Percentiles rank a stretch among this genome's conserved stretches.
Conservation (phyloP, 495 filamentous ascomycete genomes). For the Lophium mytilinum region DNA sequence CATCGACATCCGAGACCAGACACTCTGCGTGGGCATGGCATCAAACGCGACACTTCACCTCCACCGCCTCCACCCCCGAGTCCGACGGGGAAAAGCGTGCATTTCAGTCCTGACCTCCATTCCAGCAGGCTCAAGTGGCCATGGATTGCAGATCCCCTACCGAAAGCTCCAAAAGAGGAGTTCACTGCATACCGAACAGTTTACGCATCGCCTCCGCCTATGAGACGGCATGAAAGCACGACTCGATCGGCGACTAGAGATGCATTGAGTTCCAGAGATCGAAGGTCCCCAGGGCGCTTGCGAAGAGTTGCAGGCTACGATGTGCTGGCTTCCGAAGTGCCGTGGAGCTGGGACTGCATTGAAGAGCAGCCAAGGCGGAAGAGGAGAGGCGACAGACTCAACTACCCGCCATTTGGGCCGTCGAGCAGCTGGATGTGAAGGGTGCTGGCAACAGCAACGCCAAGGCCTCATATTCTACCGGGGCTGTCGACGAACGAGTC, state of each 20-base stretch:
- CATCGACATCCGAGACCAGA: not conserved
- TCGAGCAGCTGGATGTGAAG: slow-evolving; percentile 12
- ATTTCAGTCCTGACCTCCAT: too few species aligned
- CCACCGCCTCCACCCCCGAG: slow-evolving; percentile 1
- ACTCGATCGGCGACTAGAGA: slow-evolving; percentile 13
- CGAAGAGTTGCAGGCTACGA: slow-evolving; percentile 23
- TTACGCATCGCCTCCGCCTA: not conserved
- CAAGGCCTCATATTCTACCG: too few species aligned
- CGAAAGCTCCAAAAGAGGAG: not conserved
- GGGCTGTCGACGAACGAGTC: too few species aligned
- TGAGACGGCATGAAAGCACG: not conserved
- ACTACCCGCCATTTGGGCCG: slow-evolving; percentile 15
- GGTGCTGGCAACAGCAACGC: too few species aligned
- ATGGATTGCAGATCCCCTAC: not conserved
- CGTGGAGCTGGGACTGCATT: slow-evolving; percentile 23
- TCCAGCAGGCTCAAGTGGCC: not conserved
- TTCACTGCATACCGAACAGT: not conserved
- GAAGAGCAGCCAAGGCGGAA: not conserved
- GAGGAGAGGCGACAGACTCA: slow-evolving; percentile 4
- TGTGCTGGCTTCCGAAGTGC: slow-evolving; percentile 11
- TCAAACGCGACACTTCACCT: slow-evolving; percentile 1
- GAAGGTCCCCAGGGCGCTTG: slow-evolving; percentile 3
- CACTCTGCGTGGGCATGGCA: not conserved
- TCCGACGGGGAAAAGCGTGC: not conserved
- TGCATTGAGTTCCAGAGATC: slow-evolving; percentile 2